A percentile compares a stretch with the other conserved stretches of the same genome.
Evolutionary conservation across 371 early-diverging fungal genomes (phyloP).

Genomic region (Mortierella polycephala): DNA sequence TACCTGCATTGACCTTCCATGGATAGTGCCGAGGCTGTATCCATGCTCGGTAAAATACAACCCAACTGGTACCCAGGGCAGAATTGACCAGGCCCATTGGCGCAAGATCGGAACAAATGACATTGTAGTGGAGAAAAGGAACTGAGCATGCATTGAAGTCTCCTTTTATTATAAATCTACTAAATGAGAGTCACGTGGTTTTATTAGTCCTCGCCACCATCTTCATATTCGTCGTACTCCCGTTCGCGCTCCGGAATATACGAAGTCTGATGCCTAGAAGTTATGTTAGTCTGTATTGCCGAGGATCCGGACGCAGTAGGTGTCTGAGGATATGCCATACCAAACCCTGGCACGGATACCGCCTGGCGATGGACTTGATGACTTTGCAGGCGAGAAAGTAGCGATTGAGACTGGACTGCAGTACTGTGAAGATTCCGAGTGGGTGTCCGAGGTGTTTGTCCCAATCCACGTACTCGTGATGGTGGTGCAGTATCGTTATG

Average conservation of each 20-base stretch:
- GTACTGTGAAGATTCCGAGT: not conserved
- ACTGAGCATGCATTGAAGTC: not conserved
- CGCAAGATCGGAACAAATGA: constrained; percentile 17
- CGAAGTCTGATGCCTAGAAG: not conserved
- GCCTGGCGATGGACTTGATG: not conserved
- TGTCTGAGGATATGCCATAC: constrained; percentile 18
- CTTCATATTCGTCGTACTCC: constrained; percentile 25
- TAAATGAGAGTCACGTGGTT: not conserved
- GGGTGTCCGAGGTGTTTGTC: not conserved
- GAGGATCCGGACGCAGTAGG: constrained; percentile 6
- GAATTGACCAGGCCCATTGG: constrained; percentile 15
- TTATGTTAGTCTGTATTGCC: too few species aligned
- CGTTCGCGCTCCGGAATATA: constrained; percentile 13
- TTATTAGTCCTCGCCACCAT: constrained; percentile 15
- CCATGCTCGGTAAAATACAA: constrained; percentile 71
- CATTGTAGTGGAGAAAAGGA: constrained; percentile 8
- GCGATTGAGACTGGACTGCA: not conserved
- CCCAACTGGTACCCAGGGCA: constrained; percentile 70
- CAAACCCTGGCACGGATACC: constrained; percentile 10
- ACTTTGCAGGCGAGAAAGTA: not conserved
- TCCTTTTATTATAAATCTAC: too few species aligned
- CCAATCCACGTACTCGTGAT: not conserved
- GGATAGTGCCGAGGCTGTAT: constrained; percentile 67
- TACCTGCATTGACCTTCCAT: constrained; percentile 82
- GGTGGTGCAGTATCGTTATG: not conserved